Percentiles rank a stretch among this genome's conserved stretches.
phyloP scores from a whole-genome alignment of 2,329 filamentous ascomycete genomes.

The Diaporthe sp. region DNA sequence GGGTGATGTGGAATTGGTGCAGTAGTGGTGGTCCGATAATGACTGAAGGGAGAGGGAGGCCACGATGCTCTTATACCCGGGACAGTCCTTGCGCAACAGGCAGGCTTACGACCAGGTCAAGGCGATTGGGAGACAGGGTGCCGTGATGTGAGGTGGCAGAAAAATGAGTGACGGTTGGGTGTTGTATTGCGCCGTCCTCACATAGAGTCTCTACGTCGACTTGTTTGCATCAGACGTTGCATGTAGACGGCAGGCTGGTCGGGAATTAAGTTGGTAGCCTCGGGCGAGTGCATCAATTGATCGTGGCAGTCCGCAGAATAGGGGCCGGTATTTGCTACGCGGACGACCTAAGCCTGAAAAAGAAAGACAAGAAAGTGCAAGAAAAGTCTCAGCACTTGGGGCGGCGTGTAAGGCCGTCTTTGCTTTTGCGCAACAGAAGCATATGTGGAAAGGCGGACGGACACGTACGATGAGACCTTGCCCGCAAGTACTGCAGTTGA shows the following conservation, averaged over 20 bases:
- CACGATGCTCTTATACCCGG: slow-evolving; percentile 41
- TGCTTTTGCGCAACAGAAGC: slow-evolving; percentile 32
- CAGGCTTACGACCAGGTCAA: slow-evolving; percentile 26
- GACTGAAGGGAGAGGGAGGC: slow-evolving; percentile 33
- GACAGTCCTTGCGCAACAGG: slow-evolving; percentile 30
- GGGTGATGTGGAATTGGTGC: slow-evolving; percentile 7
- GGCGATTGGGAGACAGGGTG: slow-evolving; percentile 13
- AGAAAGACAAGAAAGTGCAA: slow-evolving; percentile 24
- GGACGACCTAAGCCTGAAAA: slow-evolving; percentile 33
- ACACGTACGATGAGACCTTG: slow-evolving; percentile 20
- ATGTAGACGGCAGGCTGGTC: slow-evolving; percentile 40
- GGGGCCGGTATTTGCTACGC: slow-evolving; percentile 41
- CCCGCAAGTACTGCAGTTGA: slow-evolving; percentile 14
- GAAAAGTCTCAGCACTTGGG: slow-evolving; percentile 1
- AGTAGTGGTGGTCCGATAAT: slow-evolving; percentile 27
- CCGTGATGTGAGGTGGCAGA: slow-evolving; percentile 20
- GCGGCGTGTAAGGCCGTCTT: slow-evolving; percentile 2
- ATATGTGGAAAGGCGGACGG: slow-evolving; percentile 4
- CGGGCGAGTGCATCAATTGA: slow-evolving; percentile 40
- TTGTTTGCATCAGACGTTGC: slow-evolving; percentile 40
- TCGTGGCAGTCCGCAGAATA: slow-evolving; percentile 22
- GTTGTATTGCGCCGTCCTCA: slow-evolving; percentile 33
- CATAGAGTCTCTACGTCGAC: slow-evolving; percentile 29
- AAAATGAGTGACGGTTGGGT: slow-evolving; percentile 35
- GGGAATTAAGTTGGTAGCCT: slow-evolving; percentile 38